Percentiles rank a stretch among this genome's conserved stretches.
Evolutionary conservation across 176 grass and related monocot genomes (phyloP).

Genomic region (Ensete ventricosum): DNA sequence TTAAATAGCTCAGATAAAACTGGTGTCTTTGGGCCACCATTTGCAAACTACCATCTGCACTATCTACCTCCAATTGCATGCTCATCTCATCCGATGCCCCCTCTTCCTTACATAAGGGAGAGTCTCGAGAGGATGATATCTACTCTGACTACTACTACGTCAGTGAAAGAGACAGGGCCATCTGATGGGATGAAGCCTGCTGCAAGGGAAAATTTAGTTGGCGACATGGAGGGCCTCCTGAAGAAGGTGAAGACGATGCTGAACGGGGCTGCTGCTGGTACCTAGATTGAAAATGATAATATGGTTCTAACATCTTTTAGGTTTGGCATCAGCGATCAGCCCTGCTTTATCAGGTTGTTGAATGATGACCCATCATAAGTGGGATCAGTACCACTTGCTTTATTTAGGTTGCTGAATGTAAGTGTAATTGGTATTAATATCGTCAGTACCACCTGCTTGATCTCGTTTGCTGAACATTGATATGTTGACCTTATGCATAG

Average conservation of each 20-base stretch:
- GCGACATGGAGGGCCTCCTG: constrained; percentile 29
- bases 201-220: constrained; percentile 25
- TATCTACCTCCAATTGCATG: constrained; percentile 19
- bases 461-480: constrained; percentile 2
- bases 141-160: constrained; percentile 4
- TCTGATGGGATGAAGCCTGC: constrained; percentile 19
- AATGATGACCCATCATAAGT: not conserved
- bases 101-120: constrained; percentile 28
- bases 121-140: constrained; percentile 33
- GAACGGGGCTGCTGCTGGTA: constrained; percentile 18
- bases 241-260: constrained; percentile 32
- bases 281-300: constrained; percentile 2
- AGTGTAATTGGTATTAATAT: no score
- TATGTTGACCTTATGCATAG: not conserved
- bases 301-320: constrained; percentile 10
- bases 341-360: not conserved
- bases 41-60: constrained; percentile 8
- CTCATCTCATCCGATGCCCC: constrained; percentile 8
- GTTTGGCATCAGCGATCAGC: not conserved
- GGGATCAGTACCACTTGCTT: not conserved
- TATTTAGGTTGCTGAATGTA: constrained; percentile 1
- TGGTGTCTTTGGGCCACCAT: constrained; percentile 18
- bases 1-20: constrained; percentile 21
- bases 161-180: constrained; percentile 7
- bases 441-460: not conserved